These are phyloP conservation scores for Actinidia arguta DNA, from an alignment of 179 eudicot genomes.

Conservation along the genomic window DNA sequence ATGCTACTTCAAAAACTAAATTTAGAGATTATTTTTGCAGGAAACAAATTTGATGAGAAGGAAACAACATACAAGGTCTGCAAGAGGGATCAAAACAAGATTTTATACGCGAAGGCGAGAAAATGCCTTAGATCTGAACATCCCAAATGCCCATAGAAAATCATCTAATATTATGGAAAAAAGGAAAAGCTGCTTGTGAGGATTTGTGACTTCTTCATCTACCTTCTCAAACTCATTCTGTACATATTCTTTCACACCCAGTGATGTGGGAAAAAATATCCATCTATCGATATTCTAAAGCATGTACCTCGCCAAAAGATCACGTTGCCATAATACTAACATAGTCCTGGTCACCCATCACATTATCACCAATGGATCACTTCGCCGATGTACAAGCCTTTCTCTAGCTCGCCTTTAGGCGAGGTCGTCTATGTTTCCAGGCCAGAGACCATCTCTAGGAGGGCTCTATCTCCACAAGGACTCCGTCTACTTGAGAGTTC, in stretches of 20 bases:
- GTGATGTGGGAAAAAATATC: too few species aligned
- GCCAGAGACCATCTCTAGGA: too few species aligned
- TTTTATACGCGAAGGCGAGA: conserved; percentile 84
- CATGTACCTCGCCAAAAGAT: too few species aligned
- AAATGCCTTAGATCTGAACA: conserved; percentile 92
- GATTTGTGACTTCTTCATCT: conserved; percentile 69
- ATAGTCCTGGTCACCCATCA: too few species aligned
- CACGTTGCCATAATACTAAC: too few species aligned
- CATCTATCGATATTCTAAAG: too few species aligned
- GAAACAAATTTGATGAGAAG: background rate
- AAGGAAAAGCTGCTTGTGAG: conserved; percentile 77
- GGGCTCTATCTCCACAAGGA: too few species aligned
- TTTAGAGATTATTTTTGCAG: background rate
- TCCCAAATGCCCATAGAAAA: conserved; percentile 97
- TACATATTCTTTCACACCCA: conserved; percentile 86
- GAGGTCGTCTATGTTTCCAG: too few species aligned
- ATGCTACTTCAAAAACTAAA: background rate
- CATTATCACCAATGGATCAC: too few species aligned
- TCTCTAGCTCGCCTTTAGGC: too few species aligned
- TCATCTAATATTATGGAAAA: conserved; percentile 70
- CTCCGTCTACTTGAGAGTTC: too few species aligned
- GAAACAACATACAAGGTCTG: conserved; percentile 76
- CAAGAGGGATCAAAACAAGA: conserved; percentile 85
- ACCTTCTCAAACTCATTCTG: conserved; percentile 75
- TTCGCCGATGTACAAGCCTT: too few species aligned